Evolutionary conservation across 1,139 yeast genomes (phyloP).

Genomic region (Arxiozyma slooffiae): DNA sequence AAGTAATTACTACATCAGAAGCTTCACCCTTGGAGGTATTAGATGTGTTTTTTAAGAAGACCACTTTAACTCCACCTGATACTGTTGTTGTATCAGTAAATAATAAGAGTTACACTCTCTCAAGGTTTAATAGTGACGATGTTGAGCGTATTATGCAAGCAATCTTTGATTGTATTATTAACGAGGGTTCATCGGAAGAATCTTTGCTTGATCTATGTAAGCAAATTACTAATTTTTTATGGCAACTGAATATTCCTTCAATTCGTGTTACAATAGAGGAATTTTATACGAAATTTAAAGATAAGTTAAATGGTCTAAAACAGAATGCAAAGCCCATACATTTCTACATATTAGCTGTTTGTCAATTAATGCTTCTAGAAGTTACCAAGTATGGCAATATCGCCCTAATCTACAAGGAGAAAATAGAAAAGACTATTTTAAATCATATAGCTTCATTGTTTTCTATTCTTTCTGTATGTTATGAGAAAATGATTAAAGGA

Average conservation of each 20-base stretch:
- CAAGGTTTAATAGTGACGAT: conserved; percentile 14
- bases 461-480: conserved; percentile 18
- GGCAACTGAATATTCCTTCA: conserved; percentile 16
- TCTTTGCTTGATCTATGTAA: conserved; percentile 16
- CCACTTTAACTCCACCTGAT: conserved; percentile 1
- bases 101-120: conserved; percentile 13
- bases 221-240: conserved; percentile 14
- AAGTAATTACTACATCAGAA: too few relatives aligned
- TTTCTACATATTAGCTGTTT: conserved; percentile 24
- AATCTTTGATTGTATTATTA: conserved; percentile 18
- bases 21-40: background rate
- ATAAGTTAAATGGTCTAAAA: conserved; percentile 17
- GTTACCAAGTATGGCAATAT: conserved; percentile 18
- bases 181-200: conserved; percentile 20
- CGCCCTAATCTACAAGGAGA: conserved; percentile 9
- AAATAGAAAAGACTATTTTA: conserved; percentile 16
- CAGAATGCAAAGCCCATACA: conserved; percentile 27
- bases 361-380: conserved; percentile 24
- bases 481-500: conserved; percentile 5
- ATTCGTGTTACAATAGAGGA: conserved; percentile 15
- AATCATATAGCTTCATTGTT: conserved; percentile 25
- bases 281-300: conserved; percentile 23
- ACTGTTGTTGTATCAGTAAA: conserved; percentile 7
- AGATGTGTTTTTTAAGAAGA: background rate
- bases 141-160: conserved; percentile 7